These are phyloP conservation scores for barrel medic (Medicago truncatula) DNA, from an alignment of 306 rosid genomes.

Conservation along the genomic window MtrunA17r5.0-ANR NC_053045.1:15381501-15382000, in stretches of 20 bases:
- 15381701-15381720: constrained; percentile 24
- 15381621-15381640: constrained; percentile 32
- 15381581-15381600: constrained; percentile 37
- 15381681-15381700: constrained; percentile 13
- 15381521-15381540: too few species aligned
- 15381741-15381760: background rate
- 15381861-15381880: background rate
- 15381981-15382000: too few species aligned
- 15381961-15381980: too few species aligned
- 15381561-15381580: constrained; percentile 48
- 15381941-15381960: too few species aligned
- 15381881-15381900: background rate
- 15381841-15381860: background rate
- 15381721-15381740: background rate
- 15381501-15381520: too few species aligned
- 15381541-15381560: too few species aligned
- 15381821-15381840: constrained; percentile 2
- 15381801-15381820: background rate
- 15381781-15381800: background rate
- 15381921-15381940: too few species aligned
- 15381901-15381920: too few species aligned
- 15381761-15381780: background rate
- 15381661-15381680: constrained; percentile 12
- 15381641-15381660: background rate
- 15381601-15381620: constrained; percentile 23